Percentiles rank a stretch among this genome's conserved stretches.
Conservation (phyloP, 2,329 filamentous ascomycete species). For the Daldinia sp. region DNA sequence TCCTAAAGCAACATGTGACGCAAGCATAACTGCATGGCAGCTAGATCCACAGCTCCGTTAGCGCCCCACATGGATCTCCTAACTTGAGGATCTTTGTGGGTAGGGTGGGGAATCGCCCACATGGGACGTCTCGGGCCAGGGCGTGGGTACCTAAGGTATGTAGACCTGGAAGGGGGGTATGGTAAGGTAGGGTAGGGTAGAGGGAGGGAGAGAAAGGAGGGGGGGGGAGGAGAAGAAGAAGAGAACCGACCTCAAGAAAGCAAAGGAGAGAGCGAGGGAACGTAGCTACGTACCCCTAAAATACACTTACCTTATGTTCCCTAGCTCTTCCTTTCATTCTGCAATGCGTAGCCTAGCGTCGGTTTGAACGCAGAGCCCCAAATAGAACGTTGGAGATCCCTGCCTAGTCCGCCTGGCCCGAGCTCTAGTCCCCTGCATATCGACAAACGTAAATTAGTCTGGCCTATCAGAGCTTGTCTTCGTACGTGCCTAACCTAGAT, state of each 20-base stretch:
- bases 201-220: too few species aligned
- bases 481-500: constrained; percentile 19
- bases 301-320: constrained; percentile 12
- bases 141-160: constrained; percentile 28
- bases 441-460: constrained; percentile 39
- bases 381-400: constrained; percentile 44
- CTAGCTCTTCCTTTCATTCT: constrained; percentile 6
- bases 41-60: constrained; percentile 35
- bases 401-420: constrained; percentile 32
- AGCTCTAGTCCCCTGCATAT: constrained; percentile 42
- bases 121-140: constrained; percentile 43
- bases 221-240: background rate
- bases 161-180: background rate
- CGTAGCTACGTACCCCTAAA: constrained; percentile 27
- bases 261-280: background rate
- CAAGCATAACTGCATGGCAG: constrained; percentile 41
- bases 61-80: constrained; percentile 39
- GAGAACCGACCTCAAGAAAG: background rate
- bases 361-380: constrained; percentile 45
- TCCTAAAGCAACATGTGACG: constrained; percentile 42
- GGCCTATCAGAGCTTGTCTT: constrained; percentile 25
- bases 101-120: constrained; percentile 33
- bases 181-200: too few species aligned
- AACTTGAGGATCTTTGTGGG: constrained; percentile 38
- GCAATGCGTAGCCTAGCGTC: constrained; percentile 30